Percentiles rank a stretch among this genome's conserved stretches.
phyloP scores from a whole-genome alignment of 2,329 filamentous ascomycete species.

The Ascochyta pisi region DNA sequence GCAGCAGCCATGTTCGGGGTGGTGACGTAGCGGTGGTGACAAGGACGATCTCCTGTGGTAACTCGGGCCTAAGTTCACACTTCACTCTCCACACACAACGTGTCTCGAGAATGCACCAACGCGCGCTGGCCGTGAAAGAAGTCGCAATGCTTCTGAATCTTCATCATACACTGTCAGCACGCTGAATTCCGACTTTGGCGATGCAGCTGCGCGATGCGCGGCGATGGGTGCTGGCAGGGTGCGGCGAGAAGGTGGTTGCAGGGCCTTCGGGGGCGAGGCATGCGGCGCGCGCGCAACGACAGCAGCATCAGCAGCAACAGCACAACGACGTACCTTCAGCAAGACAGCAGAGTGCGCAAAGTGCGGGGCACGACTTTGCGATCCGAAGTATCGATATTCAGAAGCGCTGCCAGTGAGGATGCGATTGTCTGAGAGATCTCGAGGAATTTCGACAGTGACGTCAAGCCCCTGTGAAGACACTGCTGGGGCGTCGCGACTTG shows the following conservation, averaged over 20 bases:
- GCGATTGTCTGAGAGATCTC: conserved; percentile 26
- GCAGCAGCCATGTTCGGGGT: conserved; percentile 44
- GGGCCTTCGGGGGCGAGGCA: conserved; percentile 29
- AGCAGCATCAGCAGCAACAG: conserved; percentile 21
- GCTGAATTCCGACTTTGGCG: background rate
- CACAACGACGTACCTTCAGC: conserved; percentile 39
- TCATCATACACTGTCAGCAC: conserved; percentile 7
- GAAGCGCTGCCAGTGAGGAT: conserved; percentile 25
- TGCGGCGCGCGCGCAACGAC: conserved; percentile 18
- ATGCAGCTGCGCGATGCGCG: conserved; percentile 21
- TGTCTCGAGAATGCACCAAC: conserved; percentile 21
- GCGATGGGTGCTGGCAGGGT: conserved; percentile 15
- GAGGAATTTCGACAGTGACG: conserved; percentile 37
- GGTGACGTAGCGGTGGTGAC: conserved; percentile 46
- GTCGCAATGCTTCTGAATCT: conserved; percentile 5
- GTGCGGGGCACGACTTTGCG: conserved; percentile 37
- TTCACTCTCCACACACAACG: conserved; percentile 35
- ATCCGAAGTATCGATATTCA: conserved; percentile 25
- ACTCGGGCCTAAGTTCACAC: conserved; percentile 32
- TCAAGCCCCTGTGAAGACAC: conserved; percentile 36
- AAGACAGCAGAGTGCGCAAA: conserved; percentile 26
- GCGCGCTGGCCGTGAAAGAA: conserved; percentile 14
- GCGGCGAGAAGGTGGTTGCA: conserved; percentile 26
- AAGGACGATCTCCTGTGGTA: conserved; percentile 35
- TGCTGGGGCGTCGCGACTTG: conserved; percentile 23